A percentile compares a stretch with the other conserved stretches of the same genome.
Conservation (phyloP, 208 protist species). For the Leishmania aethiopica region DNA sequence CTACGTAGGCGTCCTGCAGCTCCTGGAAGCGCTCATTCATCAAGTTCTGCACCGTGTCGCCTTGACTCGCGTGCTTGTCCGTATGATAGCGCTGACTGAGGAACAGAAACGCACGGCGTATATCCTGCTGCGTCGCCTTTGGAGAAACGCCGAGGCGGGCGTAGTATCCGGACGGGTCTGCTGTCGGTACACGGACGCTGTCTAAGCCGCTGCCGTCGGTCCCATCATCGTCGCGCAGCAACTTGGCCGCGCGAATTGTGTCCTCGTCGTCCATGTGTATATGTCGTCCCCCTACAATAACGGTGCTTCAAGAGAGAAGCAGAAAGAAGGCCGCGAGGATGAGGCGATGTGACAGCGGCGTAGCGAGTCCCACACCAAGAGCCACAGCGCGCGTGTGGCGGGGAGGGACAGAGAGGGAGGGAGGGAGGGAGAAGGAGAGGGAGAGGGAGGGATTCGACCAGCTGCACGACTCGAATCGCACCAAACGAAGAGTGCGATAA, state of each 20-base stretch:
- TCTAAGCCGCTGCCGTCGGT: constrained; percentile 10
- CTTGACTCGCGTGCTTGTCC: constrained; percentile 71
- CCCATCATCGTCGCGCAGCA: constrained; percentile 30
- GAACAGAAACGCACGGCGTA: constrained; percentile 77
- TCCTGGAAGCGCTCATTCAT: constrained; percentile 87
- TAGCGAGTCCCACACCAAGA: not conserved
- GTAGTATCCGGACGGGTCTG: constrained; percentile 83
- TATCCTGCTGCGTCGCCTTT: constrained; percentile 55
- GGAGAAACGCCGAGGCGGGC: constrained; percentile 59
- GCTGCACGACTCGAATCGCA: not conserved
- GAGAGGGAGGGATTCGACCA: not conserved
- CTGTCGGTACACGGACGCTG: not conserved
- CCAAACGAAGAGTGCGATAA: not conserved
- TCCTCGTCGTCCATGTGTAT: constrained; percentile 29
- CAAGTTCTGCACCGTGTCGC: constrained; percentile 39
- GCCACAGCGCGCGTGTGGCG: not conserved
- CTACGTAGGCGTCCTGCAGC: constrained; percentile 78
- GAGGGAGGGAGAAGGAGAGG: not conserved
- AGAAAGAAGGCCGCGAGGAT: not conserved
- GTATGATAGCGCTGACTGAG: constrained; percentile 88
- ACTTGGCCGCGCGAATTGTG: constrained; percentile 16
- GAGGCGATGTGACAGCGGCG: not conserved
- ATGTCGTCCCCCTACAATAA: not conserved
- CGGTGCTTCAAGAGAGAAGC: constrained; percentile 3
- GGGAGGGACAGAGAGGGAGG: not conserved